These are phyloP conservation scores for Kodamaea sp. DNA, from an alignment of 1,139 yeast species.

Conservation along the genomic window DNA sequence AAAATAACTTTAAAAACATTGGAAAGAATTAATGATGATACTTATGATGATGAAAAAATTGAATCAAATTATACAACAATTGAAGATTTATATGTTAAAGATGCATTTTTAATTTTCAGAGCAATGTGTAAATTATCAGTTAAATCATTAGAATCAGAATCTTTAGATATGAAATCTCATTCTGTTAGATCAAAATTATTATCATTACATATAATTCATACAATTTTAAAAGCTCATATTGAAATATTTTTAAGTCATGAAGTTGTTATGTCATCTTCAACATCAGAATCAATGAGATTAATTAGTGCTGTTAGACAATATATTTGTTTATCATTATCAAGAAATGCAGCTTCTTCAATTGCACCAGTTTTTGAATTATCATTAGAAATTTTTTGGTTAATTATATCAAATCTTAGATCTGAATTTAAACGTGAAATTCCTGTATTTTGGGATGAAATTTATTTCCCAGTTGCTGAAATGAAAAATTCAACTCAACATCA, in stretches of 20 bases:
- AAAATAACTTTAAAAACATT: slow-evolving; percentile 57
- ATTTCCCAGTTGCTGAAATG: slow-evolving; percentile 91
- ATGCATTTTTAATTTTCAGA: slow-evolving; percentile 88
- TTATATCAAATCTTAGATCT: slow-evolving; percentile 75
- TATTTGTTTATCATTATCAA: slow-evolving; percentile 73
- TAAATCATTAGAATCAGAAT: slow-evolving; percentile 68
- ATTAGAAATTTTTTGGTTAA: slow-evolving; percentile 88
- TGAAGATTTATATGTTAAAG: slow-evolving; percentile 72
- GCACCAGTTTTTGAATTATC: slow-evolving; percentile 92
- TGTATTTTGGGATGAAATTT: slow-evolving; percentile 87
- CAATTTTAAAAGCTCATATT: slow-evolving; percentile 80
- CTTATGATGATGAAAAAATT: slow-evolving; percentile 46
- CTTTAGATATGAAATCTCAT: slow-evolving; percentile 83
- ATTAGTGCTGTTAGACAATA: slow-evolving; percentile 83
- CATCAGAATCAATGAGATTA: slow-evolving; percentile 60
- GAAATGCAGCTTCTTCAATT: slow-evolving; percentile 89
- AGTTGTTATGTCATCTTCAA: slow-evolving; percentile 56
- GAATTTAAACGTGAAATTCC: slow-evolving; percentile 92
- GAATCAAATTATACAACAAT: slow-evolving; percentile 50
- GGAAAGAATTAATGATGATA: slow-evolving; percentile 52
- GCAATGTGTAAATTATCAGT: slow-evolving; percentile 93
- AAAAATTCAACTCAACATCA: slow-evolving; percentile 90
- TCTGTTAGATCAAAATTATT: slow-evolving; percentile 87
- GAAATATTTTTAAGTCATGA: slow-evolving; percentile 70
- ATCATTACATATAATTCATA: slow-evolving; percentile 83